Percentiles rank a stretch among this genome's conserved stretches.
Evolutionary conservation across 257 asterid species (phyloP).

Genomic region (Ocimum tenuiflorum): DNA sequence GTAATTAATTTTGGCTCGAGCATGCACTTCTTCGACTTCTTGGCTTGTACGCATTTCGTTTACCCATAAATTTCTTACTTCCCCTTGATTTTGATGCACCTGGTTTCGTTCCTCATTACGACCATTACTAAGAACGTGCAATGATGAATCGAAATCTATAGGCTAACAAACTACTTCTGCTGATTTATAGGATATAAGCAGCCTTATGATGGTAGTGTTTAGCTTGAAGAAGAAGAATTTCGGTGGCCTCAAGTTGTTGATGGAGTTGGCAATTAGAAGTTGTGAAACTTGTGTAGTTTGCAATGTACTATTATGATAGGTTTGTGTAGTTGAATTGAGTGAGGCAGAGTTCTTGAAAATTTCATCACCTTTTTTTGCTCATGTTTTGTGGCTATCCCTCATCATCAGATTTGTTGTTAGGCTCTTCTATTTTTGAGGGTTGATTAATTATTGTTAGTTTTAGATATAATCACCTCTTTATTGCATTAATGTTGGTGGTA

Average conservation of each 20-base stretch:
- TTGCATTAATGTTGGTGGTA: too few relatives aligned
- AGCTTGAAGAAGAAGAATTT: not conserved
- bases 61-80: too few relatives aligned
- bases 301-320: conserved; percentile 6
- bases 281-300: conserved; percentile 24
- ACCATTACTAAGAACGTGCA: not conserved
- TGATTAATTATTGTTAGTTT: not conserved
- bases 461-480: not conserved
- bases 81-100: not conserved
- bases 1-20: too few relatives aligned
- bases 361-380: not conserved
- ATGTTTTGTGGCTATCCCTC: not conserved
- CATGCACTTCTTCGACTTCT: too few relatives aligned
- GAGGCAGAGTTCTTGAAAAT: not conserved
- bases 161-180: not conserved
- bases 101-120: too few relatives aligned
- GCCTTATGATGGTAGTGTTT: not conserved
- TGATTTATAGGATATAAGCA: not conserved
- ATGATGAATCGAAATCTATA: not conserved
- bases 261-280: not conserved
- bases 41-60: too few relatives aligned
- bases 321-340: not conserved
- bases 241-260: conserved; percentile 5
- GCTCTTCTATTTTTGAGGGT: not conserved
- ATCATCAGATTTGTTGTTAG: not conserved